Base-by-base conservation (phyloP, 306 rosid species). In the Ochetophila trinervis region DNA sequence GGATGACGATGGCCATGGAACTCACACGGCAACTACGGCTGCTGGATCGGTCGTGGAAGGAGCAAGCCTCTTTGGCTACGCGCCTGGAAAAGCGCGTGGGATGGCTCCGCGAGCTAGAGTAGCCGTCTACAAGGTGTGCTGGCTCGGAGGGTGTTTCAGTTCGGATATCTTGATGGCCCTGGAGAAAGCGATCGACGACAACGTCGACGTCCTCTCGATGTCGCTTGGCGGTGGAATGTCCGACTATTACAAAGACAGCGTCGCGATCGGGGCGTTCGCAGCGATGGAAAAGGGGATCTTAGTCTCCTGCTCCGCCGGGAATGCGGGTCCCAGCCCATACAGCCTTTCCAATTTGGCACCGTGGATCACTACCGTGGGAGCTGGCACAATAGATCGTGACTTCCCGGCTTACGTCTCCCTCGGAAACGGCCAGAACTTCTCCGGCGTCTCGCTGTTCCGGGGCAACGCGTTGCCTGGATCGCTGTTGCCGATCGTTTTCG, bases 311-410 rank as follows among this genome's bases (percentile, higher is more conserved):
- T 75, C 98, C 0, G 97, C 90, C 10, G 98, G 98, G 42, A 91
- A 91, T 53, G 62, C 54, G 0, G 96, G 98, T 4, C 98, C 98
- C 14, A 32, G 22, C 4, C 0, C 77, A 0, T 70, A 8, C 30
- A 68, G 81, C 52, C 34, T 87, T 20, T 67, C 83, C 0, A 91
- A 91, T 34, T n/a, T 68, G 6, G 94, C 98, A n/a, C 98, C 98
- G 19, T 91, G 98, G 98, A 78, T 91, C 56, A 83, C 88, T 0
- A 88, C 95, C 16, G 92, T 91, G 1, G 98, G 96, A 15, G 98
- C 96, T 17, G 96, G 98, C 44, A 88, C 96, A 20, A 64, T 91
- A 10, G 98, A 91, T 77, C 96, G 98, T 1, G 92, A 87, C 57
- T 91, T 91, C 51, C 95, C 92, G 0, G 91, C 91, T 0, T 75